phyloP scores from a whole-genome alignment of 495 filamentous ascomycete species.

The Hypomontagnella monticulosa region DNA sequence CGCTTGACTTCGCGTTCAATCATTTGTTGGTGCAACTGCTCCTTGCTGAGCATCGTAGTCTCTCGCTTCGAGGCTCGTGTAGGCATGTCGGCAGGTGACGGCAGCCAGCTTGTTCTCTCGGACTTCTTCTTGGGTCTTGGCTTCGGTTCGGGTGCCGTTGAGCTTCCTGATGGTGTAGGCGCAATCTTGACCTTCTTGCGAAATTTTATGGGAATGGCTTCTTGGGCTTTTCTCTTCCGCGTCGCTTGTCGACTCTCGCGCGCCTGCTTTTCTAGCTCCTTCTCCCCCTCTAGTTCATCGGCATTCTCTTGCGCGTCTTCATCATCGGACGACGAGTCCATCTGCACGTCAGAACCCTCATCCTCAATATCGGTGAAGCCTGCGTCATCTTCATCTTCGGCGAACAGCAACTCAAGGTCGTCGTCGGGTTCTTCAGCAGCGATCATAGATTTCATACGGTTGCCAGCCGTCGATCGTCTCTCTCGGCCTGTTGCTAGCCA shows the following conservation, averaged over 20 bases:
- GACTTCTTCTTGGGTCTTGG: slow-evolving; percentile 90
- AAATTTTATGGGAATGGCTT: slow-evolving; percentile 61
- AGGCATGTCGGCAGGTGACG: slow-evolving; percentile 78
- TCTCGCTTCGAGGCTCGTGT: slow-evolving; percentile 82
- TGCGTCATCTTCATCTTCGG: slow-evolving; percentile 86
- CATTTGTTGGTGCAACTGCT: slow-evolving; percentile 81
- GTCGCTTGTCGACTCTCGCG: slow-evolving; percentile 57
- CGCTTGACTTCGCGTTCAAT: slow-evolving; percentile 84
- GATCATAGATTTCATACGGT: slow-evolving; percentile 81
- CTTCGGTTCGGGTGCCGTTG: slow-evolving; percentile 55
- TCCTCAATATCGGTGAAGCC: slow-evolving; percentile 76
- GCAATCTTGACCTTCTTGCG: slow-evolving; percentile 67
- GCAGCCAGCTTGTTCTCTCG: slow-evolving; percentile 89
- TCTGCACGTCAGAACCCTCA: slow-evolving; percentile 76
- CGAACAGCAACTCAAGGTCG: slow-evolving; percentile 82
- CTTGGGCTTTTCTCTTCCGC: slow-evolving; percentile 82
- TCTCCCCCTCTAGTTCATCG: slow-evolving; percentile 74
- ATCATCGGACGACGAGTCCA: slow-evolving; percentile 85
- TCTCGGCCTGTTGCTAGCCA: slow-evolving; percentile 79
- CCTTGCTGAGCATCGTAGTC: slow-evolving; percentile 85
- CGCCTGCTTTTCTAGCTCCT: slow-evolving; percentile 70
- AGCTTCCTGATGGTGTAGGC: slow-evolving; percentile 57
- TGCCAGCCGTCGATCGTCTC: slow-evolving; percentile 87
- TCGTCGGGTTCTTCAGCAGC: slow-evolving; percentile 79
- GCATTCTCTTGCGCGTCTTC: slow-evolving; percentile 74